Conservation (phyloP, 2,329 filamentous ascomycete genomes). For the Phialemoniopsis sp. region DNA sequence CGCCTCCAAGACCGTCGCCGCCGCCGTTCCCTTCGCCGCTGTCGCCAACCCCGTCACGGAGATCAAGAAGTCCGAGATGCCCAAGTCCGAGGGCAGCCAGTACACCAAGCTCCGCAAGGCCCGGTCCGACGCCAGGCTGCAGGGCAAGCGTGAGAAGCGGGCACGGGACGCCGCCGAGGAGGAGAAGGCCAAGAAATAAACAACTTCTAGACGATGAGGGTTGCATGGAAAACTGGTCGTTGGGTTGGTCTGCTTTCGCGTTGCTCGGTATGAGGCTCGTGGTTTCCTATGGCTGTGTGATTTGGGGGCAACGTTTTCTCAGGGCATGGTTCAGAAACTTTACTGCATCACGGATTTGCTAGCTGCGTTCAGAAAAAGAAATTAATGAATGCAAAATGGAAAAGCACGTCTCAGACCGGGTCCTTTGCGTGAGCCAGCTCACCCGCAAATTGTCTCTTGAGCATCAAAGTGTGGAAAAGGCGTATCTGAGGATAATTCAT, state of each 20-base stretch:
- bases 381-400: slow-evolving; percentile 20
- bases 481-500: no score
- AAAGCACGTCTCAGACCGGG: background rate
- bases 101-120: slow-evolving; percentile 82
- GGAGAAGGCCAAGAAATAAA: slow-evolving; percentile 82
- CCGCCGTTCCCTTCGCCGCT: slow-evolving; percentile 70
- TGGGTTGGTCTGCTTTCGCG: slow-evolving; percentile 2
- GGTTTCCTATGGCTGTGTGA: slow-evolving; percentile 4
- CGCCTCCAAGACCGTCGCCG: slow-evolving; percentile 58
- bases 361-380: slow-evolving; percentile 24
- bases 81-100: slow-evolving; percentile 77
- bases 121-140: slow-evolving; percentile 76
- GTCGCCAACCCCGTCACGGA: slow-evolving; percentile 61
- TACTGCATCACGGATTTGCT: slow-evolving; percentile 17
- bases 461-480: no score
- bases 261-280: slow-evolving; percentile 2
- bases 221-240: slow-evolving; percentile 2
- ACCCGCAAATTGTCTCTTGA: no score
- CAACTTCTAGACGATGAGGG: background rate
- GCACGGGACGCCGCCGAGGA: slow-evolving; percentile 82
- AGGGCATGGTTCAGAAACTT: slow-evolving; percentile 14
- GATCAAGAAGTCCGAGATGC: slow-evolving; percentile 79
- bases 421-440: no score
- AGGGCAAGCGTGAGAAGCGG: slow-evolving; percentile 90
- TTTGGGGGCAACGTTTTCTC: slow-evolving; percentile 9